Evolutionary conservation across 805 yeast genomes (phyloP).

Genomic region (Lipomyces oligophaga): DNA sequence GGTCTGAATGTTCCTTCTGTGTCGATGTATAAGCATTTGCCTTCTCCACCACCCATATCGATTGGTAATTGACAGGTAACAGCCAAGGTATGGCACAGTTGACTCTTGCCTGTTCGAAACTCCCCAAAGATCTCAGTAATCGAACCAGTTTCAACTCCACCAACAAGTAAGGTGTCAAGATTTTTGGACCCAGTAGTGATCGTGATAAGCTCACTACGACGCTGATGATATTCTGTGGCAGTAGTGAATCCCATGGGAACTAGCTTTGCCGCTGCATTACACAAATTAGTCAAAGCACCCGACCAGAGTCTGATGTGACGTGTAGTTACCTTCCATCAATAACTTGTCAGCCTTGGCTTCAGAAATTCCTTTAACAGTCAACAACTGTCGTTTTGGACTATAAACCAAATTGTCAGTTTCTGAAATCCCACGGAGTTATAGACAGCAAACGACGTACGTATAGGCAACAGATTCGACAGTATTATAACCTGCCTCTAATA

Average conservation of each 20-base stretch:
- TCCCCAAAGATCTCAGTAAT: slow-evolving; percentile 96
- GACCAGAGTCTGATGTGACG: too few species aligned
- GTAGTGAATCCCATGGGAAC: slow-evolving; percentile 98
- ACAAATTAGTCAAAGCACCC: too few species aligned
- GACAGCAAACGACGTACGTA: slow-evolving; percentile 44
- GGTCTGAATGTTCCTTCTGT: slow-evolving; percentile 98
- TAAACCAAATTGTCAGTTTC: not conserved
- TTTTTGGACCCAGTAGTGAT: slow-evolving; percentile 94
- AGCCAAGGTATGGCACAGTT: slow-evolving; percentile 92
- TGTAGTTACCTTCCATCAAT: slow-evolving; percentile 55
- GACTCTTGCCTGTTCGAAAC: slow-evolving; percentile 96
- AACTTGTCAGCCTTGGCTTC: slow-evolving; percentile 92
- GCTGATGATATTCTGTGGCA: slow-evolving; percentile 86
- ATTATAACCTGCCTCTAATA: slow-evolving; percentile 76
- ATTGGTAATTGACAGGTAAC: slow-evolving; percentile 95
- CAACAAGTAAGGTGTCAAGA: slow-evolving; percentile 87
- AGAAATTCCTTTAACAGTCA: slow-evolving; percentile 83
- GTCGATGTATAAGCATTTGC: slow-evolving; percentile 91
- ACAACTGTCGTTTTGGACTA: slow-evolving; percentile 67
- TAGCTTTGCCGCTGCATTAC: slow-evolving; percentile 62
- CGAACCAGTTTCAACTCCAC: slow-evolving; percentile 96
- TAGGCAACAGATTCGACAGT: slow-evolving; percentile 93
- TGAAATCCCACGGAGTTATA: not conserved
- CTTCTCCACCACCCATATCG: slow-evolving; percentile 98
- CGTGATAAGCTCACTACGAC: slow-evolving; percentile 86